Base-by-base conservation (phyloP, 371 early-diverging fungal species). In the Syncephalastrum sp. region DNA sequence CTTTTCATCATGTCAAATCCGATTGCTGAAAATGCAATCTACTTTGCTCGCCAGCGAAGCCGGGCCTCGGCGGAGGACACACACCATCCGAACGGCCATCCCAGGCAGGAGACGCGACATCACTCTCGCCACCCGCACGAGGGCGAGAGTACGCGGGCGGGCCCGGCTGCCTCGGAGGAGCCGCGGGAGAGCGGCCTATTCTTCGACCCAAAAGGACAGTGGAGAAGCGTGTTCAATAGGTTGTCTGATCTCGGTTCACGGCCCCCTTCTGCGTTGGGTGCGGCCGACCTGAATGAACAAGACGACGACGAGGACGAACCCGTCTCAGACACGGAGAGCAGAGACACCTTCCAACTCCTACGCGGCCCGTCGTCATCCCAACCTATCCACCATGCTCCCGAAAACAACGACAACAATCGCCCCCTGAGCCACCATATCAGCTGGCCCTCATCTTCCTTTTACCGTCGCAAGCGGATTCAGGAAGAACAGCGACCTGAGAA, bases 11-110 rank as follows among this genome's bases (percentile, higher is more conserved):
- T 75, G 76, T 72, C 76, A 45, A 75, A 72, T 54, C 76, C 72
- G 21, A 72, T 75, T 54, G 64, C 72, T 19, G 76, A 72, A 55
- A 70, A 67, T 42, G 76, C 72, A 21, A 64, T 68, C 16, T 75
- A 70, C 52, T 75, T 75, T 61, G 66, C 60, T 45, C 63, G 61
- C 13, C 58, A 59, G 42, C 58, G 51, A 42, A 4, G 49, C 48
- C 42, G 50, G 33, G n/a, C 12, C 1, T 57, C 48, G 42, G 33
- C 25, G 15, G n/a, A 14, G 25, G n/a, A 54, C 21, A 17, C 12
- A n/a, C 54, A 25, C 24, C 27, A 42, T 45, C 29, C 45, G 16
- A 29, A 41, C 13, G 25, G 45, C 13, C 45, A 54, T 54, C 45
- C 27, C 25, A 17, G 44, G 3, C 54, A 23, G 23, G 23, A 23